Evolutionary conservation across 345 rosid species (phyloP), one percentile per base, ranked within the genome.

Genomic region (Lepidium didymum): DNA sequence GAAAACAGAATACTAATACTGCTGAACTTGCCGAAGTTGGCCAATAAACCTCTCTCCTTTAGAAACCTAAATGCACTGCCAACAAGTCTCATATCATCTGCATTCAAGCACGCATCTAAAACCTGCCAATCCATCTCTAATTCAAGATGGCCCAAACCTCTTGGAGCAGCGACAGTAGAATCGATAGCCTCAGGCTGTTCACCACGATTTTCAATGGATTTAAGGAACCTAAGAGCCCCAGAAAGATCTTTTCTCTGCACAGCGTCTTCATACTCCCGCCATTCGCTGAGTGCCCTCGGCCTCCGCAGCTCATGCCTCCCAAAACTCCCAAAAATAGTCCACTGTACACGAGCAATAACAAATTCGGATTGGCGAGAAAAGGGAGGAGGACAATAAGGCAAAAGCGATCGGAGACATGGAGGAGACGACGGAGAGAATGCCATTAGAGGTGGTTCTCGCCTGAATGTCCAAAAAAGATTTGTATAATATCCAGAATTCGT

Each of bases 11-110:
- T 79, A 85, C 96, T 92, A 65, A 92, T 83, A 73, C 68, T 82
- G 57, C 74, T 77, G 76, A 85, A 86, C 72, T 85, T 88, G 67
- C 89, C 96, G 55, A 90, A 92, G 82, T 56, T 83, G 45, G 96
- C 85, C 63, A 92, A 62, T 56, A 92, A 67, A 5, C 85, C 87
- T 69, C 85, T 81, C 51, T 74, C 85, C 70, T 82, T 81, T 41
- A 92, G 91, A 67, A 84, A 84, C 10, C 68, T 79, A 43, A 88
- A 92, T 18, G 96, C 88, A 72, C 71, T 78, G 31, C 81, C 84
- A 8, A 87, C 98, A 53, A 92, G 98, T 62, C 80, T 86, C 95
- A 92, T 85, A 71, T 92, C 91, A 69, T 92, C 98, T 10, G 98
- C 96, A 68, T 86, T 89, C 81, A 89, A 78, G 57, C 98, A 92